Conservation (phyloP, 306 rosid genomes). For the Glycyrrhiza uralensis region DNA sequence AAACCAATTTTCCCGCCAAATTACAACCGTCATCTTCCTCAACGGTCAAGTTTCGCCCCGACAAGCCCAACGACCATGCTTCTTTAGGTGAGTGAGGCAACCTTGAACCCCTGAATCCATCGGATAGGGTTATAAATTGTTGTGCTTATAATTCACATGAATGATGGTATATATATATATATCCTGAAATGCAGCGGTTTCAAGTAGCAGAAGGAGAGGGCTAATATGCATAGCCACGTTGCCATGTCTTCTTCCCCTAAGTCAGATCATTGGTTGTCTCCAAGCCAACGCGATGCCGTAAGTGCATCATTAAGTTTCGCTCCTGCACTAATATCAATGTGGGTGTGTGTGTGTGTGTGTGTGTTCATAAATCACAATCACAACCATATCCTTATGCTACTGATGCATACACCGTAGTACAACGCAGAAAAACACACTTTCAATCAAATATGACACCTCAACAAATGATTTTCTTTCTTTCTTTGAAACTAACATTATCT, state of each 20-base stretch:
- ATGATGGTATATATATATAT: too few relatives aligned
- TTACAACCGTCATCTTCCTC: constrained; percentile 28
- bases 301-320: background rate
- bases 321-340: too few relatives aligned
- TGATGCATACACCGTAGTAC: too few relatives aligned
- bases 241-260: constrained; percentile 57
- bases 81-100: constrained; percentile 12
- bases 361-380: too few relatives aligned
- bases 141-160: background rate
- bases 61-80: constrained; percentile 9
- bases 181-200: constrained; percentile 13
- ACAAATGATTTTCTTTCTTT: too few relatives aligned
- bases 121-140: background rate
- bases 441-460: too few relatives aligned
- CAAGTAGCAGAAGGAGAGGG: constrained; percentile 52
- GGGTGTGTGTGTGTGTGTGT: too few relatives aligned
- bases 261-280: constrained; percentile 28
- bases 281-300: constrained; percentile 55
- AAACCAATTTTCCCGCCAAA: constrained; percentile 46
- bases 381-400: too few relatives aligned
- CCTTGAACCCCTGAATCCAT: background rate
- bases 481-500: background rate
- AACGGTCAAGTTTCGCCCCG: constrained; percentile 35
- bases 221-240: constrained; percentile 49
- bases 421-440: too few relatives aligned